These are phyloP conservation scores for Solanum hybrid DNA, from an alignment of 305 asterid genomes.

Conservation along the genomic window DNA sequence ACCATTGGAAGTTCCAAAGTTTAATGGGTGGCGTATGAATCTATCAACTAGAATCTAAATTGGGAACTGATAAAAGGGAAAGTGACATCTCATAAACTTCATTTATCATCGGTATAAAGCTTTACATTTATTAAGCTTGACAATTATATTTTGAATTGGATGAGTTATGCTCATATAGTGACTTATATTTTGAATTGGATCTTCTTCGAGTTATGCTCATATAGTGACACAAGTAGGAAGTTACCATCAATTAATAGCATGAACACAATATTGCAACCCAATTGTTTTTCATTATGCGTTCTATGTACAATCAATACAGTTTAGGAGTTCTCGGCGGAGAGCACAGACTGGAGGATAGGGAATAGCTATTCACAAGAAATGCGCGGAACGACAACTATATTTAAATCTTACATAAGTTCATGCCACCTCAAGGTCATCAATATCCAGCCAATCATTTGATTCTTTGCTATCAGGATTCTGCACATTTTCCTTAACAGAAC, in stretches of 20 bases:
- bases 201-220: neutral
- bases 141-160: neutral
- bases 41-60: neutral
- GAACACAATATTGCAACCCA: neutral
- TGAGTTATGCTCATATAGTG: neutral
- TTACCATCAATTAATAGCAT: neutral
- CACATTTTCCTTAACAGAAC: constrained; percentile 15
- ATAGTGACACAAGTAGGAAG: neutral
- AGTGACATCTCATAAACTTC: neutral
- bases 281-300: constrained; percentile 1
- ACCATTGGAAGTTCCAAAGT: neutral
- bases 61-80: neutral
- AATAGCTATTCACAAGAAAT: constrained; percentile 30
- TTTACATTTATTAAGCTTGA: neutral
- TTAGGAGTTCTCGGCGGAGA: neutral
- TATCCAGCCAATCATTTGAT: constrained; percentile 58
- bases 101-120: neutral
- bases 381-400: neutral
- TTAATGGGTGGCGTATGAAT: neutral
- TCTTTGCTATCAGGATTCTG: constrained; percentile 31
- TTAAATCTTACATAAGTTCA: constrained; percentile 22
- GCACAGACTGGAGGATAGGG: neutral
- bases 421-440: constrained; percentile 55
- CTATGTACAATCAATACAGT: constrained; percentile 21
- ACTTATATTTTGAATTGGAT: neutral